Base-by-base conservation (phyloP, 345 rosid genomes). In the Eucalyptus dawsonii region DNA sequence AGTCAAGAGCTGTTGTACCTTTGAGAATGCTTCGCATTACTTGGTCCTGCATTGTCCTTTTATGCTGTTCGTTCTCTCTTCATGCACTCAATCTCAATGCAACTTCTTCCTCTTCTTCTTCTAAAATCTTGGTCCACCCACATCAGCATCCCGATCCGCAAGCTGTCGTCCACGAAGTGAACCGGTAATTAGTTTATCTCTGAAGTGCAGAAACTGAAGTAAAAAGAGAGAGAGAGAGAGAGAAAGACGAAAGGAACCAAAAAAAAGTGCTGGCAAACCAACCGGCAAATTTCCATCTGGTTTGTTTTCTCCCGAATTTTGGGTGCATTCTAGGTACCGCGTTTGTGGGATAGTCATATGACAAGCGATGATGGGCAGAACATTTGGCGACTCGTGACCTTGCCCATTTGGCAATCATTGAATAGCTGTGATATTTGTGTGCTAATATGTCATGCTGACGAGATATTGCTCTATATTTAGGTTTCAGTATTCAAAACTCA, bases 101-200 rank as follows among this genome's bases (percentile, higher is more conserved):
- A 31, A 29, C 85, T 37, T 17, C 44, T 69, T 15, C 80, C 34
- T 67, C 76, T 67, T 31, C 76, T 67, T 67, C 76, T 72, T 37
- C 45, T 5, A 72, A 72, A 34, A 29, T 62, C 58, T 53, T 65
- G 40, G 27, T 80, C 15, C 88, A 62, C 5, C 90, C 88, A 47
- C 88, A 89, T 88, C 90, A 89, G 65, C 90, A 86, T 44, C 88
- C 88, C 11, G 21, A 89, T 53, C 90, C 90, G 11, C 88, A 86
- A 67, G 69, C 90, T 24, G 86, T 86, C 29, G 88, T 40, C 72
- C 90, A 25, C 12, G 86, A 89, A 14, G 40, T 89, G 27, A 76
- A 76, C 27, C 13, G 83, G 83, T 76, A 76, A 76, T 37, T 37
- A 19, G 83, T 72, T 72, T 37, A 13, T 72, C 25, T 19, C 81